Base-by-base conservation (phyloP, 768 basidiomycete species). In the Rhodotorula paludigena region DNA sequence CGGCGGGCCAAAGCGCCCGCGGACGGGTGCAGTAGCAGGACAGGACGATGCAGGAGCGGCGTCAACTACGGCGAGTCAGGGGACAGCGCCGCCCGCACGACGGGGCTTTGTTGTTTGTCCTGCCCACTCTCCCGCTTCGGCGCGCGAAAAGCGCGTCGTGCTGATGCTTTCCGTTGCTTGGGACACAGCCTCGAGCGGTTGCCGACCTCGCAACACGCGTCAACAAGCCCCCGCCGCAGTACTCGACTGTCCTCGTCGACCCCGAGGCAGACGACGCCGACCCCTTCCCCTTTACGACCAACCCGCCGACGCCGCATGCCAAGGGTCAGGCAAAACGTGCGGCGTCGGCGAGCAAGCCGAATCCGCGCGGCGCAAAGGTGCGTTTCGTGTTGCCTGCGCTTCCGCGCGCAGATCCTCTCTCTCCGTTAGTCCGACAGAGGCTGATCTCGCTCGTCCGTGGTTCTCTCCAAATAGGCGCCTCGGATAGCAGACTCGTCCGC, bases 301-400 rank as follows among this genome's bases (percentile, higher is more conserved):
- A 66, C 42, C 69, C 69, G 28, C 69, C 69, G 0, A 71, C 65
- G 2, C 65, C 69, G 21, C 54, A 67, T n/a, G 69, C 49, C 11
- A 18, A 41, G 0, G 45, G 33, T 10, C 9, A 53, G 38, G 20
- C 33, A 23, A 59, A 59, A n/a, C 47, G 64, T 5, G 35, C 59
- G 3, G 16, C 32, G 4, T 56, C 57, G 1, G n/a, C 59, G n/a
- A n/a, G n/a, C 3, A 58, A 63, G 33, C 4, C 60, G 35, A 63
- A 53, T n/a, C n/a, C n/a, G 35, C 21, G 44, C 15, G 35, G 15
- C 23, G 52, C 33, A 33, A 53, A 53, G 52, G 52, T 53, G 52
- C 32, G 69, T 66, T 28, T 16, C 52, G 25, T 4, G 15, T 4
- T 21, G 5, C 23, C 23, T 25, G 25, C n/a, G n/a, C n/a, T n/a